phyloP scores from a whole-genome alignment of 352 stramenopile species.

The Peronospora belbahrii region DNA sequence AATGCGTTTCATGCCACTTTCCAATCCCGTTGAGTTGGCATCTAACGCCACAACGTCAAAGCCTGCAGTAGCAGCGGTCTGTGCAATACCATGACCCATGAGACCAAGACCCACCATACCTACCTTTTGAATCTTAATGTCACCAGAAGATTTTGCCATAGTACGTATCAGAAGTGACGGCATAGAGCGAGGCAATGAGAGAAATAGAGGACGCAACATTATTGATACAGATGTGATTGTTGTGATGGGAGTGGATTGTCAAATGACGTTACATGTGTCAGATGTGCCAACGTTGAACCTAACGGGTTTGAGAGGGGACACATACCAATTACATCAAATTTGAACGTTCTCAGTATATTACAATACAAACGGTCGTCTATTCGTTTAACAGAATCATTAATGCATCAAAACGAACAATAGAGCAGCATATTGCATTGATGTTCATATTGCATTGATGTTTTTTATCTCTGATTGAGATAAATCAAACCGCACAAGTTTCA shows the following conservation, averaged over 20 bases:
- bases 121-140: constrained; percentile 73
- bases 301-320: constrained; percentile 5
- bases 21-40: constrained; percentile 59
- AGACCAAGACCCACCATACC: constrained; percentile 94
- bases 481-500: no score
- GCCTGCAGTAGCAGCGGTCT: constrained; percentile 82
- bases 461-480: no score
- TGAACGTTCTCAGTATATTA: no score
- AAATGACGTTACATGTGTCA: constrained; percentile 12
- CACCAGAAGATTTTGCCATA: constrained; percentile 23
- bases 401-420: no score
- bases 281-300: no score
- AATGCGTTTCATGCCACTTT: constrained; percentile 89
- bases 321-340: no score
- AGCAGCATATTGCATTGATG: no score
- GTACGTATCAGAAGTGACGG: constrained; percentile 20
- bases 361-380: no score
- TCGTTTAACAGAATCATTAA: no score
- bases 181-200: constrained; percentile 7
- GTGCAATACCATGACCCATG: constrained; percentile 97
- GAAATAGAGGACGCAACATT: constrained; percentile 14
- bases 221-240: not conserved
- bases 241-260: constrained; percentile 2
- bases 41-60: constrained; percentile 84
- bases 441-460: no score